Evolutionary conservation across 129 eudicot genomes (phyloP).

Genomic region (Flaveria brownii): DNA sequence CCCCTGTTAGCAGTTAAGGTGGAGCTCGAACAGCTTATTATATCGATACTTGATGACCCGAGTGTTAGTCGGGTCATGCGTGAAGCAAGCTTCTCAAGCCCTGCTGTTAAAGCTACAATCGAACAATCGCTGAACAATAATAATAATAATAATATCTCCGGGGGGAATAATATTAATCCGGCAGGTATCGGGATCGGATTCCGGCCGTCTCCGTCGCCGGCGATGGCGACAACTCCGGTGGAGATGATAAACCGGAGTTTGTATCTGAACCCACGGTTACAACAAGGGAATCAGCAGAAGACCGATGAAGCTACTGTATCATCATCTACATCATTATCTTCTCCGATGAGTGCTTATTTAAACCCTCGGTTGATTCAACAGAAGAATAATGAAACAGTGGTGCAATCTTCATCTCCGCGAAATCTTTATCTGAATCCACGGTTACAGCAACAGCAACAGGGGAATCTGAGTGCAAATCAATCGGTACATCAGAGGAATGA

Average conservation of each 20-base stretch:
- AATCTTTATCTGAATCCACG: slow-evolving; percentile 39
- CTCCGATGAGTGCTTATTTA: slow-evolving; percentile 18
- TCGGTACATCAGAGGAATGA: slow-evolving; percentile 49
- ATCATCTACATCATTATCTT: no score
- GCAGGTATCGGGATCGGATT: slow-evolving; percentile 49
- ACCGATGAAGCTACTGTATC: no score
- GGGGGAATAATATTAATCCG: slow-evolving; percentile 16
- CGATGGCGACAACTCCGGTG: no score
- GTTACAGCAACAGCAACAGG: slow-evolving; percentile 40
- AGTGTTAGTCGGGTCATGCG: slow-evolving; percentile 97
- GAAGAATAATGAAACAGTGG: slow-evolving; percentile 5
- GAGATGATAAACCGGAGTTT: slow-evolving; percentile 33
- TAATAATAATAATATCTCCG: not conserved
- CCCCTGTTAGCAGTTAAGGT: slow-evolving; percentile 89
- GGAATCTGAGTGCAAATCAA: slow-evolving; percentile 30
- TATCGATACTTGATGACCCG: slow-evolving; percentile 89
- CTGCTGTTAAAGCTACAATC: slow-evolving; percentile 86
- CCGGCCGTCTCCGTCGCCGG: slow-evolving; percentile 28
- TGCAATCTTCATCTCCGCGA: slow-evolving; percentile 21
- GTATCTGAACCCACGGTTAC: slow-evolving; percentile 40
- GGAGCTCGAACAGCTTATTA: slow-evolving; percentile 66
- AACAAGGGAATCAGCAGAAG: no score
- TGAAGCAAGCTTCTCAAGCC: slow-evolving; percentile 91
- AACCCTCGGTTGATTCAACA: slow-evolving; percentile 37
- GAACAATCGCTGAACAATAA: slow-evolving; percentile 64